Percentiles rank a stretch among this genome's conserved stretches.
Evolutionary conservation across 768 basidiomycete genomes (phyloP).

Genomic region (Calocera viscosa): DNA sequence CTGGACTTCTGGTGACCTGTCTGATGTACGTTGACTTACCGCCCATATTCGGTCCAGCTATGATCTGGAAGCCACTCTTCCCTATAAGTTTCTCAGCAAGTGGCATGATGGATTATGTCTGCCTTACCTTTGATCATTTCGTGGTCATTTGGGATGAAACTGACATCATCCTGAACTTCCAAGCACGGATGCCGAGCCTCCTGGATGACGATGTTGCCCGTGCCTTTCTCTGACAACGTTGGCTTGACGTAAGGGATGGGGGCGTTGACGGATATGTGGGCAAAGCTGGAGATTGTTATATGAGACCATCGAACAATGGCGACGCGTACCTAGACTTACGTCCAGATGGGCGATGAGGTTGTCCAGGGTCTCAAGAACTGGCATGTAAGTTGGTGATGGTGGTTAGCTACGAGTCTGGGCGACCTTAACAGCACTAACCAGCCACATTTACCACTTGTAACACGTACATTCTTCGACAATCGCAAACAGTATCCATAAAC

Average conservation of each 20-base stretch:
- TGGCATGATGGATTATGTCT: neutral
- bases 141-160: slow-evolving; percentile 91
- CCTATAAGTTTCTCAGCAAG: slow-evolving; percentile 30
- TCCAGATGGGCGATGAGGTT: slow-evolving; percentile 79
- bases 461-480: slow-evolving; percentile 72
- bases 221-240: slow-evolving; percentile 61
- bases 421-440: slow-evolving; percentile 38
- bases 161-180: slow-evolving; percentile 90
- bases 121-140: slow-evolving; percentile 76
- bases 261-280: slow-evolving; percentile 79
- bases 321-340: slow-evolving; percentile 66
- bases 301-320: slow-evolving; percentile 1
- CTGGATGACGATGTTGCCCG: slow-evolving; percentile 61
- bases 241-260: slow-evolving; percentile 85
- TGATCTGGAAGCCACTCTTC: slow-evolving; percentile 87
- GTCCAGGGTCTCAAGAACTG: slow-evolving; percentile 75
- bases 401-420: neutral
- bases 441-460: slow-evolving; percentile 58
- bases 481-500: slow-evolving; percentile 88
- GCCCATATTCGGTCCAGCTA: slow-evolving; percentile 98
- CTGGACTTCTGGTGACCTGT: slow-evolving; percentile 38
- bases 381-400: slow-evolving; percentile 69
- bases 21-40: slow-evolving; percentile 97
- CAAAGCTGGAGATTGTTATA: slow-evolving; percentile 46
- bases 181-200: slow-evolving; percentile 93